These are phyloP conservation scores for Amanita thiersii DNA, from an alignment of 768 basidiomycete species.

Conservation along the genomic window DNA sequence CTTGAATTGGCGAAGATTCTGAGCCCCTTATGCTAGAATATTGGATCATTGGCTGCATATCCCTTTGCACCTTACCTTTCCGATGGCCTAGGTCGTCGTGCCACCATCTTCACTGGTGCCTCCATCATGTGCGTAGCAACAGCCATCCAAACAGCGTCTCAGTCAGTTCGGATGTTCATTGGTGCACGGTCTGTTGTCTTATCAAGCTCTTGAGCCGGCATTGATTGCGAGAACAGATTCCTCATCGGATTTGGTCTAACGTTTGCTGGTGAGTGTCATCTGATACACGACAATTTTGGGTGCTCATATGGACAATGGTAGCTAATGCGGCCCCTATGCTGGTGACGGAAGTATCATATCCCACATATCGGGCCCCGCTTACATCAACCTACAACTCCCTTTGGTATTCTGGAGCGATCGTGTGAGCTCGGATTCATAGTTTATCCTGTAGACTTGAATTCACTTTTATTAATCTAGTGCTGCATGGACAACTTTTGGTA, in stretches of 20 bases:
- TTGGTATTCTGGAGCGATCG: slow-evolving; percentile 66
- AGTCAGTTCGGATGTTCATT: slow-evolving; percentile 58
- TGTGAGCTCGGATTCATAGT: slow-evolving; percentile 30
- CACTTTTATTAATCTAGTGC: slow-evolving; percentile 26
- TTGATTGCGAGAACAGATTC: slow-evolving; percentile 25
- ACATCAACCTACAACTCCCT: slow-evolving; percentile 67
- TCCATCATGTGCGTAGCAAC: slow-evolving; percentile 50
- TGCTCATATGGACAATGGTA: no score
- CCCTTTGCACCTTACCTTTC: slow-evolving; percentile 57
- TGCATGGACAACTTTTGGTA: slow-evolving; percentile 71
- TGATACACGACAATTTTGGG: no score
- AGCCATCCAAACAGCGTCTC: slow-evolving; percentile 49
- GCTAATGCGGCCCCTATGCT: slow-evolving; percentile 68
- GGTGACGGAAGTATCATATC: slow-evolving; percentile 69
- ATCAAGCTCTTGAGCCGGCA: background rate
- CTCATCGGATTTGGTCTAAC: slow-evolving; percentile 60
- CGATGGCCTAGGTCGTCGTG: slow-evolving; percentile 54
- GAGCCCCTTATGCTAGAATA: slow-evolving; percentile 30
- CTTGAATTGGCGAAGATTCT: background rate
- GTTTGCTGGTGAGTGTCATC: no score
- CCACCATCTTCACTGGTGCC: slow-evolving; percentile 52
- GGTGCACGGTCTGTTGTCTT: slow-evolving; percentile 41
- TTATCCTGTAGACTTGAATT: background rate
- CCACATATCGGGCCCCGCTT: slow-evolving; percentile 61
- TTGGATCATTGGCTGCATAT: slow-evolving; percentile 50